phyloP scores from a whole-genome alignment of 2,329 filamentous ascomycete species.

The Exophiala aquamarina region DNA sequence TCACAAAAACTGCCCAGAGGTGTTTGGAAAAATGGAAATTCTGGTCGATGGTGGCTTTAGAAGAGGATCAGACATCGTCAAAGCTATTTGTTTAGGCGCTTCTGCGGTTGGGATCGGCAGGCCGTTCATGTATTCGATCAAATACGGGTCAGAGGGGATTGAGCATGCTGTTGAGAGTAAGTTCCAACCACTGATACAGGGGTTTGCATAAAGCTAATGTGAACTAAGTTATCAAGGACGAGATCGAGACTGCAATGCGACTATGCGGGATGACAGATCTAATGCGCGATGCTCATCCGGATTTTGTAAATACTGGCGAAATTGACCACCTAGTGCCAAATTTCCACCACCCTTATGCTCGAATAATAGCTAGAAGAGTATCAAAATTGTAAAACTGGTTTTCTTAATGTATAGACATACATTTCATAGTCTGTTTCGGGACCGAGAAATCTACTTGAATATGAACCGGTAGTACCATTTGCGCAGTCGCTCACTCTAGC shows the following conservation, averaged over 20 bases:
- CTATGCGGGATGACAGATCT: constrained; percentile 46
- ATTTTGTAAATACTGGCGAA: constrained; percentile 47
- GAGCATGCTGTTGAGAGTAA: constrained; percentile 52
- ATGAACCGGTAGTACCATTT: no score
- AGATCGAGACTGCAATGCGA: constrained; percentile 50
- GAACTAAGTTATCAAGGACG: constrained; percentile 40
- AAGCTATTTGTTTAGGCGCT: constrained; percentile 53
- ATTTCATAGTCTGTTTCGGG: no score
- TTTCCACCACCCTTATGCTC: constrained; percentile 42
- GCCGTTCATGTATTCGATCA: constrained; percentile 54
- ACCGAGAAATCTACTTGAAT: no score
- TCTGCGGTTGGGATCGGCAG: constrained; percentile 55
- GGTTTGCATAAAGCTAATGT: not conserved
- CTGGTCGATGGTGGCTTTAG: constrained; percentile 56
- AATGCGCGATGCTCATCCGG: constrained; percentile 41
- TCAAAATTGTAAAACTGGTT: no score
- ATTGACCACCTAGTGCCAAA: constrained; percentile 49
- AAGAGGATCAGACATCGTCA: constrained; percentile 55
- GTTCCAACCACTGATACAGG: not conserved
- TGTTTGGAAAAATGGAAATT: constrained; percentile 43
- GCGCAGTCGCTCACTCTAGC: constrained; percentile 30
- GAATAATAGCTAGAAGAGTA: no score
- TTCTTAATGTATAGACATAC: no score
- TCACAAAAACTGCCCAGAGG: constrained; percentile 49
- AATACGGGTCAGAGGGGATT: constrained; percentile 55